Base-by-base conservation (phyloP, 2,329 filamentous ascomycete genomes). In the Trichothecium sympodiale region DNA sequence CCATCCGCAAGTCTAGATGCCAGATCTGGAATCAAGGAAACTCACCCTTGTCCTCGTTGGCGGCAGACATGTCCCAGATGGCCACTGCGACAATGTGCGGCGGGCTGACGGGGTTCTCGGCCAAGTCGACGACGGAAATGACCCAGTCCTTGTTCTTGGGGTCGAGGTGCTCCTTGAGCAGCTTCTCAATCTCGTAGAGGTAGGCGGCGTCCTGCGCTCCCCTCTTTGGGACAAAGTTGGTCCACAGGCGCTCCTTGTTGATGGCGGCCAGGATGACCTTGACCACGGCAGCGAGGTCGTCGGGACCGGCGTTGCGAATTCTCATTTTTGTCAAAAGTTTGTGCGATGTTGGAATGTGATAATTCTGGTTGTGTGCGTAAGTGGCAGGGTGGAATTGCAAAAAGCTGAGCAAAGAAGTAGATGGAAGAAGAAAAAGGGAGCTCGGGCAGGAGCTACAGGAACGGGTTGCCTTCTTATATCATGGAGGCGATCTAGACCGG, bases 21-120 rank as follows among this genome's bases (percentile, higher is more conserved):
- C n/a, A n/a, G n/a, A n/a, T n/a, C n/a, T n/a, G n/a, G 6, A 15
- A 32, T 5, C 7, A 32, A 32, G 29, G n/a, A 29, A 15, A 34
- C 36, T 38, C 23, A 39, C 37, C 17, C 16, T 39, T 39, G n/a
- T 27, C 31, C n/a, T 39, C 30, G 17, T 38, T 14, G n/a, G 37
- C 31, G 27, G 18, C 36, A 13, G 37, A 35, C 40, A 44, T 44
- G 34, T 44, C 42, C 42, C 42, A 44, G 32, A 43, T 35, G 16
- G 42, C 40, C 20, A 42, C 39, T 15, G 42, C 36, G 32, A 43
- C 35, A 16, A 37, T 39, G 13, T 34, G 25, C 14, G 38, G 31
- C 9, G 38, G 29, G n/a, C 29, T 35, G n/a, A 17, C 18, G 17
- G 33, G 35, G 17, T 31, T 33, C 10, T 28, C 38, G n/a, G 35